Conservation (phyloP, 1,284 basidiomycete genomes). For the Apiotrichum sp. region DNA sequence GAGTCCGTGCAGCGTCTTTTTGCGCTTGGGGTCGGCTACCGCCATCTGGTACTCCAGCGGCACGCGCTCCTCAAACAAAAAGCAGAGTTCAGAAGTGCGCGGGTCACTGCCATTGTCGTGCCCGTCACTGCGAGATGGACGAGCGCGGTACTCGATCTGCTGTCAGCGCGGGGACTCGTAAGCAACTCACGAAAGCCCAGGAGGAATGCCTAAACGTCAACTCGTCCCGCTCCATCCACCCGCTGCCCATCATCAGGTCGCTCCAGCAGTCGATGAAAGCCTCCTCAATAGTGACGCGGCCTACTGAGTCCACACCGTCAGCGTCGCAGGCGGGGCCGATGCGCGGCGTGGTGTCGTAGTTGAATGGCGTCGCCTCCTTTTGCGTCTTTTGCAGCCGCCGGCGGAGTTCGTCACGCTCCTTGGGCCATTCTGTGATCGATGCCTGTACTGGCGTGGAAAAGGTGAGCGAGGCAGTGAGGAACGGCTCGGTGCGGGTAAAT, state of each 20-base stretch:
- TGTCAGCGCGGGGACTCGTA: not conserved
- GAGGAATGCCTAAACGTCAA: conserved; percentile 74
- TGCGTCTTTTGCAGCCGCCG: conserved; percentile 75
- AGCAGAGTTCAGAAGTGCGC: conserved; percentile 55
- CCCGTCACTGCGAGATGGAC: conserved; percentile 22
- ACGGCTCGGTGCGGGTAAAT: conserved; percentile 67
- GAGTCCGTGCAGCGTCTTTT: conserved; percentile 41
- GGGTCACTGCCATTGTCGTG: conserved; percentile 48
- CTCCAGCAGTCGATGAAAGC: conserved; percentile 80
- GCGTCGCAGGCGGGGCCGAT: conserved; percentile 37
- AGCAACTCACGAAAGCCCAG: conserved; percentile 74
- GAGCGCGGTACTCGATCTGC: conserved; percentile 75
- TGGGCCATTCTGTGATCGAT: conserved; percentile 64
- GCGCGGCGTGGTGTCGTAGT: conserved; percentile 76
- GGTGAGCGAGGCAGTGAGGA: conserved; percentile 69
- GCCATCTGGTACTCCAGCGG: conserved; percentile 76
- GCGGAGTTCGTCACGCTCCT: conserved; percentile 62
- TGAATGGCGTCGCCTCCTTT: conserved; percentile 69
- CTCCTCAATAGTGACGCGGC: conserved; percentile 66
- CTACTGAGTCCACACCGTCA: conserved; percentile 51
- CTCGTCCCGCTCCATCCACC: conserved; percentile 69
- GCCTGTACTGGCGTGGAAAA: conserved; percentile 64
- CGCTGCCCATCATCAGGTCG: conserved; percentile 71
- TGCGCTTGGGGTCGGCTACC: conserved; percentile 53
- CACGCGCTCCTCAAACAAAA: conserved; percentile 82